Evolutionary conservation across 75 land plant genomes (phyloP), one percentile per base, ranked within the genome.

Genomic region (Picea glauca): DNA sequence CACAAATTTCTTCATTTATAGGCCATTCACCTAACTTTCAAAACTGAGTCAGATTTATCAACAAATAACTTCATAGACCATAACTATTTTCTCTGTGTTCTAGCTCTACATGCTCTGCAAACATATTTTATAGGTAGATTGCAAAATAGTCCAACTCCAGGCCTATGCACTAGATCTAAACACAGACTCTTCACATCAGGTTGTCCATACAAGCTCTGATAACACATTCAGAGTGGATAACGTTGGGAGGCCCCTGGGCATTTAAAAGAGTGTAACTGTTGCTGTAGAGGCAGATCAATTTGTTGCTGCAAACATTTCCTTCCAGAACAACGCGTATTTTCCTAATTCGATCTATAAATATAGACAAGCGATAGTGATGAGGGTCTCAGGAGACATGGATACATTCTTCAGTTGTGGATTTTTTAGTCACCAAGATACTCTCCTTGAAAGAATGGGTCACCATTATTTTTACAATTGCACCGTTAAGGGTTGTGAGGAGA

Each of bases 401-500:
- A 79, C 80, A 2, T 84, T 84, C 35, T 76, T 57, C 66, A 68
- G 40, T 35, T 81, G 84, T 54, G 60, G 79, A 32, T 70, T 81
- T 62, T 61, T 72, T 1, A 80, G 68, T 5, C 77, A 56, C 30
- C 85, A 84, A 32, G 85, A 84, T 35, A 84, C 85, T 0, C 72
- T 84, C 20, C 77, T 76, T 20, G 85, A 84, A 30, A 73, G 77
- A 46, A 59, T 9, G 7, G 85, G 85, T 3, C 78, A 84, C 0
- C 85, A 84, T 40, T 84, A 50, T 85, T 84, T 84, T 58, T 77
- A 76, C 59, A 59, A 82, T 23, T 84, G 85, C 73, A 82, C 63
- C 80, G 77, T 84, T 18, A 59, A 82, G 58, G 85, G 85, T 26
- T 26, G 26, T 26, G 26, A 26, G 26, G 26, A 26, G 26, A 26